These are phyloP conservation scores for Teunomyces tritomae DNA, from an alignment of 805 yeast species.

Conservation along the genomic window DNA sequence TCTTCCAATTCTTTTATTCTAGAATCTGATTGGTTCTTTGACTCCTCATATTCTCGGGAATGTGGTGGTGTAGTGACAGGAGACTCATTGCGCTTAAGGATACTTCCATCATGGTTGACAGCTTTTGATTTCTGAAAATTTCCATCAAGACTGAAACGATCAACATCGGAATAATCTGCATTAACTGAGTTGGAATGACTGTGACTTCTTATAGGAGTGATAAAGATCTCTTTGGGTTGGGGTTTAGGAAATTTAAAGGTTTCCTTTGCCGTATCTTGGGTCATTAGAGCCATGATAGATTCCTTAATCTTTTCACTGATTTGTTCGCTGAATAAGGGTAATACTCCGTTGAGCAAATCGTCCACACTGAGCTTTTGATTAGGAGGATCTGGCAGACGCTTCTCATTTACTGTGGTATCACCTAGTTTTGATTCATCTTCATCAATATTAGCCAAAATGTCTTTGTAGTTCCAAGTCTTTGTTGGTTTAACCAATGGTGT, in stretches of 20 bases:
- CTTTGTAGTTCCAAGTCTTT: slow-evolving; percentile 6
- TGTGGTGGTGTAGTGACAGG: slow-evolving; percentile 32
- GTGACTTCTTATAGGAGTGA: slow-evolving; percentile 10
- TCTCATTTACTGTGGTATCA: slow-evolving; percentile 12
- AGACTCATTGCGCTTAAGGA: slow-evolving; percentile 1
- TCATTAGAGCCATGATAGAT: slow-evolving; percentile 1
- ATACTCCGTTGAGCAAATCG: slow-evolving; percentile 9
- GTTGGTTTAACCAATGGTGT: slow-evolving; percentile 17
- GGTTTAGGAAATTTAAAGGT: background rate
- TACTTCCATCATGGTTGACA: slow-evolving; percentile 9
- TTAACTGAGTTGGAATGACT: slow-evolving; percentile 6
- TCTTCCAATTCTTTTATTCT: slow-evolving; percentile 1
- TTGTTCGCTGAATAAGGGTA: slow-evolving; percentile 10
- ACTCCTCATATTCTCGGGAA: slow-evolving; percentile 18
- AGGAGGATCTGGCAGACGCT: slow-evolving; percentile 9
- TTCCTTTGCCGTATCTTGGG: slow-evolving; percentile 1
- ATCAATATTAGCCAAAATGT: slow-evolving; percentile 7
- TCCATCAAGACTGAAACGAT: slow-evolving; percentile 15
- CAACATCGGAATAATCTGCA: slow-evolving; percentile 8
- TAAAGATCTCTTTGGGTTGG: slow-evolving; percentile 3
- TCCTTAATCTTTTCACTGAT: slow-evolving; percentile 10
- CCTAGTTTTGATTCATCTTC: slow-evolving; percentile 10
- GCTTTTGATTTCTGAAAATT: slow-evolving; percentile 5
- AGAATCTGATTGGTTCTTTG: background rate
- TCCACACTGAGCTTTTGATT: slow-evolving; percentile 6